Evolutionary conservation across 1,139 yeast species (phyloP).

Genomic region (Yamadazyma buinensis): DNA sequence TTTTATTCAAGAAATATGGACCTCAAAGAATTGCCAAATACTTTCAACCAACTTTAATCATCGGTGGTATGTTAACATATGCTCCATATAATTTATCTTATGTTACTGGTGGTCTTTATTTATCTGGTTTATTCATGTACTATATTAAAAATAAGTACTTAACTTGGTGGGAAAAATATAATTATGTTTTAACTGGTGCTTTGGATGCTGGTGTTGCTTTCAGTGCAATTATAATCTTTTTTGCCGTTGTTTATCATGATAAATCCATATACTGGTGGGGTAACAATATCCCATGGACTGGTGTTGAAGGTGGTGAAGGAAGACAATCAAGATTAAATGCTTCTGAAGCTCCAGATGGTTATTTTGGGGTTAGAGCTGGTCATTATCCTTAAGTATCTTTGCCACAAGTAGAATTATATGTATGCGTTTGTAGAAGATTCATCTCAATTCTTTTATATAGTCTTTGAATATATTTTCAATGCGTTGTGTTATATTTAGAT

Average conservation of each 20-base stretch:
- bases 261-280: conserved; percentile 59
- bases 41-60: conserved; percentile 43
- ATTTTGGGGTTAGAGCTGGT: conserved; percentile 22
- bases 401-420: no score
- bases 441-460: neutral
- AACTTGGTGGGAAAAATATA: conserved; percentile 63
- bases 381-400: conserved; percentile 5
- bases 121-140: conserved; percentile 49
- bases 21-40: conserved; percentile 25
- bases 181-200: conserved; percentile 57
- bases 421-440: no score
- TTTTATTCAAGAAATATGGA: conserved; percentile 34
- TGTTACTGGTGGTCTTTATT: conserved; percentile 45
- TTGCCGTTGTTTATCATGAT: conserved; percentile 47
- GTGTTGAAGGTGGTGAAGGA: conserved; percentile 36
- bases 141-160: conserved; percentile 44
- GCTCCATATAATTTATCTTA: conserved; percentile 60
- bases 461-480: neutral
- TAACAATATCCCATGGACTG: conserved; percentile 40
- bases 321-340: conserved; percentile 29
- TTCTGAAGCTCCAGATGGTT: conserved; percentile 34
- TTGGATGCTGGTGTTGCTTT: conserved; percentile 61
- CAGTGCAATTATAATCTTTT: conserved; percentile 52
- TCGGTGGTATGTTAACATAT: conserved; percentile 38
- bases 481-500: no score